Conservation (phyloP, 139 green algal genomes). For the Yamagishiella unicocca region DNA sequence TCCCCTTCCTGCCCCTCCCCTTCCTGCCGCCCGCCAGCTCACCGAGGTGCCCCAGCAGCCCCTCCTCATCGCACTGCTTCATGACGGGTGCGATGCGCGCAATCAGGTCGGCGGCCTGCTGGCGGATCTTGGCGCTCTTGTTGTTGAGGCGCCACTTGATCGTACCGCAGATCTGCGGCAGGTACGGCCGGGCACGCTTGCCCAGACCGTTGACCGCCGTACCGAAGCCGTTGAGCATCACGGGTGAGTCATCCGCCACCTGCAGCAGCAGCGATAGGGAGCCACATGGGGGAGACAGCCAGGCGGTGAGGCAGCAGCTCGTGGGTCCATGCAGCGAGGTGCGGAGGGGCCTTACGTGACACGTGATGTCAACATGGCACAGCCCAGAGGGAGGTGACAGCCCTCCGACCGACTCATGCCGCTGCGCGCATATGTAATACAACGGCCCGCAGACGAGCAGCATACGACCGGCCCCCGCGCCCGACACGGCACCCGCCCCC, state of each 20-base stretch:
- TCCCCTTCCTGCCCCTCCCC: background rate
- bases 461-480: too few species aligned
- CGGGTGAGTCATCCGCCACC: slow-evolving; percentile 84
- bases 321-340: too few species aligned
- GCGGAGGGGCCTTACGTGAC: too few species aligned
- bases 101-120: slow-evolving; percentile 99
- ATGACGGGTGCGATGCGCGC: slow-evolving; percentile 95
- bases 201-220: slow-evolving; percentile 96
- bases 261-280: too few species aligned
- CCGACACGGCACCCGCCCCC: background rate
- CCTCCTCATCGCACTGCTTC: slow-evolving; percentile 95
- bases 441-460: too few species aligned
- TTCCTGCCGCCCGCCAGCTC: background rate
- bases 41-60: slow-evolving; percentile 96
- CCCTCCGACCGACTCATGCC: too few species aligned
- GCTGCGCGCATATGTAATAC: too few species aligned
- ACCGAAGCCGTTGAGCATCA: slow-evolving; percentile 99
- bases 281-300: too few species aligned
- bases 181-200: slow-evolving; percentile 94
- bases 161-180: slow-evolving; percentile 98
- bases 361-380: too few species aligned
- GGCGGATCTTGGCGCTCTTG: slow-evolving; percentile 94
- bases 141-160: slow-evolving; percentile 99
- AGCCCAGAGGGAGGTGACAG: too few species aligned
- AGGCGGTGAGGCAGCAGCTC: too few species aligned